Evolutionary conservation across 495 filamentous ascomycete genomes (phyloP), one percentile per base, ranked within the genome.

Genomic region (Penicillium waksmanii): DNA sequence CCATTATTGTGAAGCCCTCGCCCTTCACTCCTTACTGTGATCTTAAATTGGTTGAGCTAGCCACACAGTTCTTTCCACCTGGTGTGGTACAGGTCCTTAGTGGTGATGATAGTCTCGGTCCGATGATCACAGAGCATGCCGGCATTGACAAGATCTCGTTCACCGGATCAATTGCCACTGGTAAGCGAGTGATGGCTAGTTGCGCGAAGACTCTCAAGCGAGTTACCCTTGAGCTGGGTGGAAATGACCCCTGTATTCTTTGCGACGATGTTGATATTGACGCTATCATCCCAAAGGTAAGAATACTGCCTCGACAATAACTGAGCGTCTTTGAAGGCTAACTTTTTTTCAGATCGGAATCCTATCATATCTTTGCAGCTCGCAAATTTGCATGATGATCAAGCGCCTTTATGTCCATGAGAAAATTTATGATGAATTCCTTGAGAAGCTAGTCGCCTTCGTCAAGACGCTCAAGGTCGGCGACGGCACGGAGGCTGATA

Each of bases 391-490:
- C 69, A 78, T 86, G 54, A 80, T 81, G 34, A 79, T 81, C 31
- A 90, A 90, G 70, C 81, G 88, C 5, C 76, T 91, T 58, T 90
- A 89, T 66, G 81, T 91, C 19, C 88, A 90, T 72, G 81, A 89
- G 61, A 73, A 72, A 13, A 85, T 90, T 62, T 90, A 89, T 72
- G 80, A 87, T 35, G 66, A 74, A 43, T 90, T 91, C 72, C 67
- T 85, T 8, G 66, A 77, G 10, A 72, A 73, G 7, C 73, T 90
- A 57, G 75, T 87, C 31, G 65, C 79, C 13, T 84, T 83, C 64
- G 81, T 84, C 13, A 80, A 84, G 66, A 66, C 55, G 15, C 76
- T 83, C 52, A 74, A 74, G 33, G 75, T 83, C 2, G 77, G 81
- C 36, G 74, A 78, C n/a, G 78, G 79, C 5, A 69, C 66, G n/a